Conservation (phyloP, 1,139 yeast species). For the Lipomyces yarrowii region DNA sequence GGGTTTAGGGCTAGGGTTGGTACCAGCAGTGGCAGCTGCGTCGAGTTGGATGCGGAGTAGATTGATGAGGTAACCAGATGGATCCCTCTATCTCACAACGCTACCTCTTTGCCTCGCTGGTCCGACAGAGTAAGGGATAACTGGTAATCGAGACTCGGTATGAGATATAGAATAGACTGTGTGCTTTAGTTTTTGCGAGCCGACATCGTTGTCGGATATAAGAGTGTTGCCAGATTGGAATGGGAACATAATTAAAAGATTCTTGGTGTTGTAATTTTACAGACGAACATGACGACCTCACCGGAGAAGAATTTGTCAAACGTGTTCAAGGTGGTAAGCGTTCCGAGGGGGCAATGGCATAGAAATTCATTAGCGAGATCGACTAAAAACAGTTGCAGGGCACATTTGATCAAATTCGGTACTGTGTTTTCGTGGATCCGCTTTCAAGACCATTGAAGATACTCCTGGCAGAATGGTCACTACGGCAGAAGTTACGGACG, state of each 20-base stretch:
- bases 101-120: neutral
- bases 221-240: neutral
- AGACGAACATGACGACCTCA: conserved; percentile 15
- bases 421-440: conserved; percentile 29
- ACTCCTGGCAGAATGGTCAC: conserved; percentile 28
- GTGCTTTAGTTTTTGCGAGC: neutral
- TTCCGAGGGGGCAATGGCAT: neutral
- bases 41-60: neutral
- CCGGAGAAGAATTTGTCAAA: conserved; percentile 26
- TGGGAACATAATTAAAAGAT: neutral
- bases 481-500: conserved; percentile 22
- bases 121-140: neutral
- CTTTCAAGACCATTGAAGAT: conserved; percentile 27
- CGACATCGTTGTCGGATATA: neutral
- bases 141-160: neutral
- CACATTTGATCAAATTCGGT: conserved; percentile 26
- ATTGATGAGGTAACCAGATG: too few species aligned
- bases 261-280: neutral
- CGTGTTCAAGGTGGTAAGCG: conserved; percentile 27
- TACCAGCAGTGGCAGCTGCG: too few species aligned
- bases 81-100: neutral
- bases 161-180: neutral
- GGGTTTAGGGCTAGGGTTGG: too few species aligned
- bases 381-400: conserved; percentile 15
- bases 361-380: neutral